Evolutionary conservation across 495 filamentous ascomycete species (phyloP).

Genomic region (Penicillium goetzii): DNA sequence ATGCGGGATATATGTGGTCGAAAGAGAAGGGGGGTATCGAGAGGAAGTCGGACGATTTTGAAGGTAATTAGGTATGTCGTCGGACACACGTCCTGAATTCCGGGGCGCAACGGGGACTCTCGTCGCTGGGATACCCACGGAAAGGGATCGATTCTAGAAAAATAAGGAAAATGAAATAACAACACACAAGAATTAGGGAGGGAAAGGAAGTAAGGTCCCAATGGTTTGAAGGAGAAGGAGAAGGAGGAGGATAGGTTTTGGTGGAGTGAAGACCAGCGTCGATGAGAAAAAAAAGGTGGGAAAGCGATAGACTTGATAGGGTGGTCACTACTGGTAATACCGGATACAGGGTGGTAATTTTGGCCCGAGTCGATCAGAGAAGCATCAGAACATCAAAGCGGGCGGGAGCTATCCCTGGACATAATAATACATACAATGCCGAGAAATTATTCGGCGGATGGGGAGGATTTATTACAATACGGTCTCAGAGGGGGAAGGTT

Average conservation of each 20-base stretch:
- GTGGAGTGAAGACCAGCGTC: constrained; percentile 11
- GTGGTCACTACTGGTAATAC: constrained; percentile 22
- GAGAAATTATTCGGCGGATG: neutral
- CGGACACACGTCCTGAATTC: constrained; percentile 21
- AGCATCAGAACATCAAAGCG: too few relatives aligned
- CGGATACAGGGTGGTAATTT: constrained; percentile 30
- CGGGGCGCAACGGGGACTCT: constrained; percentile 16
- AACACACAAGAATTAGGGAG: constrained; percentile 18
- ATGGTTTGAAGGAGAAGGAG: constrained; percentile 8
- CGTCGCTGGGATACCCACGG: constrained; percentile 23
- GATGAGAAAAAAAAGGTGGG: constrained; percentile 42
- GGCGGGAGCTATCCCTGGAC: too few relatives aligned
- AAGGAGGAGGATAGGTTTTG: constrained; percentile 12
- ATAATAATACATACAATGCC: neutral
- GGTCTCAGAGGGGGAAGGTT: neutral
- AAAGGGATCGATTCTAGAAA: constrained; percentile 12
- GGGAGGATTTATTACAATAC: constrained; percentile 1
- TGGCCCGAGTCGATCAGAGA: neutral
- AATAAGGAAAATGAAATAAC: constrained; percentile 14
- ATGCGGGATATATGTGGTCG: neutral
- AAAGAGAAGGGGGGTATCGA: constrained; percentile 21
- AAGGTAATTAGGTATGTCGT: constrained; percentile 19
- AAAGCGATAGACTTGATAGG: constrained; percentile 30
- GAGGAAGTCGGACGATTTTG: neutral
- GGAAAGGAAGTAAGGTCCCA: constrained; percentile 12